Conservation (phyloP, 352 stramenopile species). For the Globisporangium irregulare region DNA sequence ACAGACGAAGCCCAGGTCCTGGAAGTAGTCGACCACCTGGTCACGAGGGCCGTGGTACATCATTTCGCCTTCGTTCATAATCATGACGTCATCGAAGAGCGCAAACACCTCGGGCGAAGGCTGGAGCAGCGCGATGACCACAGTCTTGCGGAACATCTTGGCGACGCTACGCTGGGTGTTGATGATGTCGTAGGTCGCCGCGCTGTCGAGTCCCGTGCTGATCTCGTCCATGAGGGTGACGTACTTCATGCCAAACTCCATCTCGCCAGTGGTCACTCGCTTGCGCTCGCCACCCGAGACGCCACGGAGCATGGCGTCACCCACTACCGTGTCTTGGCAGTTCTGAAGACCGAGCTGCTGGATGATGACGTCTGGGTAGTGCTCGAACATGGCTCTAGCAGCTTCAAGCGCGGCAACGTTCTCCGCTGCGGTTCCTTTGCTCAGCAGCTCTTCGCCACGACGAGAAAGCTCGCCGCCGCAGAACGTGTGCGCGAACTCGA, state of each 20-base stretch:
- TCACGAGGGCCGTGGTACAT: slow-evolving; percentile 36
- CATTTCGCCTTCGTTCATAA: slow-evolving; percentile 43
- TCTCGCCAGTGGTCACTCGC: slow-evolving; percentile 59
- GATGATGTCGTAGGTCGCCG: slow-evolving; percentile 61
- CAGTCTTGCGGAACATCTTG: slow-evolving; percentile 40
- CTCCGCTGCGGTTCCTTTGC: too few relatives aligned
- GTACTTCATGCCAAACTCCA: slow-evolving; percentile 70
- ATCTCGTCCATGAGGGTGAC: slow-evolving; percentile 84
- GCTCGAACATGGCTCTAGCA: too few relatives aligned
- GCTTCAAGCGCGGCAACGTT: too few relatives aligned
- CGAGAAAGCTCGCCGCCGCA: too few relatives aligned
- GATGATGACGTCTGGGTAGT: too few relatives aligned
- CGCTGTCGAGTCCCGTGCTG: slow-evolving; percentile 51
- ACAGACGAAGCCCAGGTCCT: too few relatives aligned
- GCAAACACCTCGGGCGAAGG: slow-evolving; percentile 50
- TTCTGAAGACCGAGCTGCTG: slow-evolving; percentile 4
- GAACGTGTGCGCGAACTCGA: too few relatives aligned
- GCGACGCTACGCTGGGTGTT: slow-evolving; percentile 43
- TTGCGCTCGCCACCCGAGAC: slow-evolving; percentile 64
- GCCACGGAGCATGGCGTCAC: slow-evolving; percentile 40
- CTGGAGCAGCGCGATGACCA: slow-evolving; percentile 81
- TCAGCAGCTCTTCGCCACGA: too few relatives aligned
- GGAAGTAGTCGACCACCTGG: slow-evolving; percentile 19
- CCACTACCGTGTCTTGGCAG: slow-evolving; percentile 14
- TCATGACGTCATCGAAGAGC: slow-evolving; percentile 49